Conservation (phyloP, 768 basidiomycete species). For the Cubamyces lactineus region DNA sequence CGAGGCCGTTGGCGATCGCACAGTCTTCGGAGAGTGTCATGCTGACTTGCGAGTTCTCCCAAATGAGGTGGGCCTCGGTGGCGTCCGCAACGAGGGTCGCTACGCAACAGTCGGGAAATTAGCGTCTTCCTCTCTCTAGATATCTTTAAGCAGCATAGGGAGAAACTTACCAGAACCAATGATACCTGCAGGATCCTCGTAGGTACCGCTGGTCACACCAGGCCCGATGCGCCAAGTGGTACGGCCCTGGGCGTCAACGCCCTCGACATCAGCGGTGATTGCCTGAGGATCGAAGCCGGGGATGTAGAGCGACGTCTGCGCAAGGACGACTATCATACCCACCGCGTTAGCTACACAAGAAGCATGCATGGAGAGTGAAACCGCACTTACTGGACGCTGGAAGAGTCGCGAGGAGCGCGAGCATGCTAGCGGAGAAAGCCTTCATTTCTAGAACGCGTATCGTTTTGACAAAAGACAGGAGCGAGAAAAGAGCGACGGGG, state of each 20-base stretch:
- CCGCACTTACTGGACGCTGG: slow-evolving; percentile 5
- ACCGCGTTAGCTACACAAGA: not conserved
- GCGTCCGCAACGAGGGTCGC: slow-evolving; percentile 51
- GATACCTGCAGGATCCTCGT: slow-evolving; percentile 35
- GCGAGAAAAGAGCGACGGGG: not conserved
- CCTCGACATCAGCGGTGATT: slow-evolving; percentile 45
- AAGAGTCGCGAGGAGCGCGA: slow-evolving; percentile 3
- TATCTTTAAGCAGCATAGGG: not conserved
- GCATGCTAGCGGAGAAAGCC: slow-evolving; percentile 4
- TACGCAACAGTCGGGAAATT: slow-evolving; percentile 19
- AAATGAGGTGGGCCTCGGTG: slow-evolving; percentile 43
- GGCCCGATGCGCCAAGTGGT: slow-evolving; percentile 47
- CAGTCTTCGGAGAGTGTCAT: slow-evolving; percentile 33
- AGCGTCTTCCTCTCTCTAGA: not conserved
- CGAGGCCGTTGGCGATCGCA: slow-evolving; percentile 28
- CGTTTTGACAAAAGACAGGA: not conserved
- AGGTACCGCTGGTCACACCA: slow-evolving; percentile 40
- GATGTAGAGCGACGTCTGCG: slow-evolving; percentile 47
- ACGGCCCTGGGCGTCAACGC: slow-evolving; percentile 43
- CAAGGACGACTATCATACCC: slow-evolving; percentile 29
- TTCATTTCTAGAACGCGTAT: not conserved
- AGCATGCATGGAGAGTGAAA: not conserved
- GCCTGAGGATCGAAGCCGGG: slow-evolving; percentile 51
- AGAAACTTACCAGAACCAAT: slow-evolving; percentile 42
- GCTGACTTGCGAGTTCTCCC: slow-evolving; percentile 28